Evolutionary conservation across 2,329 filamentous ascomycete genomes (phyloP), one percentile per base, ranked within the genome.

Genomic region (Colletotrichum graminicola): DNA sequence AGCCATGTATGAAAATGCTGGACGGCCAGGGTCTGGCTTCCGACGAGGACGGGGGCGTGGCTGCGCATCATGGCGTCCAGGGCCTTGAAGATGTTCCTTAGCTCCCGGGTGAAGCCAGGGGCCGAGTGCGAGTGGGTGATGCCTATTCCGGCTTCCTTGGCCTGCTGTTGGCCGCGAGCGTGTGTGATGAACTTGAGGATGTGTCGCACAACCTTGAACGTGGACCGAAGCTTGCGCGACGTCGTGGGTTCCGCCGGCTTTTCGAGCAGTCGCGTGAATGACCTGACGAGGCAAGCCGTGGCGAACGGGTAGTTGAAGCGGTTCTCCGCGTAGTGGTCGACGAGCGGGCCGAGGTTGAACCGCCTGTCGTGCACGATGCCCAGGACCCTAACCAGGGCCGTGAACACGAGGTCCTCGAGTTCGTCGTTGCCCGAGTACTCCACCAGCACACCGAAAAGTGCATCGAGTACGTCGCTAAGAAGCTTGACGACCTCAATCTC

Each of bases 401-500:
- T 94, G 80, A 99, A 98, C 2, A 98, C 91, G 21, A 97, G 83
- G 77, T 98, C 95, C 78, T 98, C 96, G 74, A 94, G 95, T 78
- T 97, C 94, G 74, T 97, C 94, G 74, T 94, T 94, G 12, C 94
- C 94, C n/a, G 94, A 91, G 77, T 97, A 92, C 76, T 98, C 94
- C 39, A 97, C 93, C 36, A 98, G 85, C 36, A 98, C 94, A 7
- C 94, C 92, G 78, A 99, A 99, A 0, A 99, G 88, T 0, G 94
- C 90, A 79, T 97, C 94, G 64, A 99, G 92, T 1, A 98, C 94
- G 76, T 97, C 93, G 73, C 89, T 92, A 10, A 98, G 84, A 52
- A 98, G 88, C 83, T 98, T 99, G 73, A 99, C 96, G 43, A 99
- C 93, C 81, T 99, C 97, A 67, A 98, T 97, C 79, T 99, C 96